A percentile compares a stretch with the other conserved stretches of the same genome.
phyloP scores from a whole-genome alignment of 208 protist species.

The Leptomonas seymouri region DNA sequence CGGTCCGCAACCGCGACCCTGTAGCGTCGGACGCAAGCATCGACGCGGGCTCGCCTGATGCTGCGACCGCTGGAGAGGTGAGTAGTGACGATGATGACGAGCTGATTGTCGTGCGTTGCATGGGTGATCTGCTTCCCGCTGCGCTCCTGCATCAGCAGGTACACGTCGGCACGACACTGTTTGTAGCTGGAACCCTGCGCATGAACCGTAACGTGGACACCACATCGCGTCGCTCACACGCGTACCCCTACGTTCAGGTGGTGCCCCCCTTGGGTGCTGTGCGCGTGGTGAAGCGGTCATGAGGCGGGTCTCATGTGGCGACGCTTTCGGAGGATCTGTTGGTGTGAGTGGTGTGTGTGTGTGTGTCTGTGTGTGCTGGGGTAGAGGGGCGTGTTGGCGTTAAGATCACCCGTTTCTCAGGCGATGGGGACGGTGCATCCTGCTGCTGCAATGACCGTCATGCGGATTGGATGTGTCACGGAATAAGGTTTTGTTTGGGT shows the following conservation, averaged over 20 bases:
- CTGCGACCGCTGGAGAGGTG: background rate
- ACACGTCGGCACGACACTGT: slow-evolving; percentile 46
- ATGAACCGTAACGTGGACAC: slow-evolving; percentile 78
- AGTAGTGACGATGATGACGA: slow-evolving; percentile 41
- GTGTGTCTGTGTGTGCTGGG: background rate
- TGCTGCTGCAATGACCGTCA: too few species aligned
- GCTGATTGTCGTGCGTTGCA: slow-evolving; percentile 76
- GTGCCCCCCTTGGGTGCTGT: slow-evolving; percentile 68
- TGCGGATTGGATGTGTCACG: too few species aligned
- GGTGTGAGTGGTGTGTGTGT: too few species aligned
- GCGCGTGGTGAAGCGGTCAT: slow-evolving; percentile 38
- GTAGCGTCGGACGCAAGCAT: too few species aligned
- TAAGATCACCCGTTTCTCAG: too few species aligned
- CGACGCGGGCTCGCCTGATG: too few species aligned
- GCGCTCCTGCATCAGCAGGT: slow-evolving; percentile 55
- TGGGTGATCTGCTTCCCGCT: slow-evolving; percentile 50
- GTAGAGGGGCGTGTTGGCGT: too few species aligned
- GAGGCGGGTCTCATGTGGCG: background rate
- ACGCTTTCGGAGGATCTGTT: too few species aligned
- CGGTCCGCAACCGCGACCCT: slow-evolving; percentile 35
- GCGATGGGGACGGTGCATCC: too few species aligned
- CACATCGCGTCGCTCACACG: slow-evolving; percentile 65
- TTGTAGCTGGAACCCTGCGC: slow-evolving; percentile 65
- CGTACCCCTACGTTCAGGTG: slow-evolving; percentile 85
- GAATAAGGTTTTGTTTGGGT: too few species aligned